Conservation (phyloP, 305 asterid genomes). For the Fraxinus albicans region DNA sequence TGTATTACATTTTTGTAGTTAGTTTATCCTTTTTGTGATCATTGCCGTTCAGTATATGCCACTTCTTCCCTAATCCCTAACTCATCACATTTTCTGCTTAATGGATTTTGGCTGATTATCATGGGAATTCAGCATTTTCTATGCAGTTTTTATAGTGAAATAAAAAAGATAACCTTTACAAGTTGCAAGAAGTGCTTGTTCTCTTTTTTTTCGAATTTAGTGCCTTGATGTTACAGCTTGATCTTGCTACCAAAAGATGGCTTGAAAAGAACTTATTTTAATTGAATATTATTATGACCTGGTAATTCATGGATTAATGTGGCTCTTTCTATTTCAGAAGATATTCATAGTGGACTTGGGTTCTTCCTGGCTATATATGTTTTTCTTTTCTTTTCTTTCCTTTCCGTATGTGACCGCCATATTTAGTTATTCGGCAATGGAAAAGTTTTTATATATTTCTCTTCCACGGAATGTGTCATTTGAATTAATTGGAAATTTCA, state of each 20-base stretch:
- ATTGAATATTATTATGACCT: background rate
- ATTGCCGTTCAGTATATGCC: background rate
- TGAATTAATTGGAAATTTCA: background rate
- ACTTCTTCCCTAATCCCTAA: background rate
- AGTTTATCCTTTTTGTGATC: constrained; percentile 3
- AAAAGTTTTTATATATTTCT: background rate
- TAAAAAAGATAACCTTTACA: background rate
- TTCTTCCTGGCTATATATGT: background rate
- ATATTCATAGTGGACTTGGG: background rate
- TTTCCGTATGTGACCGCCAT: background rate
- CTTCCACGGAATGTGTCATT: constrained; percentile 13
- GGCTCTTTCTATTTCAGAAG: background rate
- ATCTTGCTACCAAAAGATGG: background rate
- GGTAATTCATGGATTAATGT: background rate
- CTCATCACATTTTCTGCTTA: background rate
- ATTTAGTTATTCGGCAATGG: background rate
- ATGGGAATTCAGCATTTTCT: background rate
- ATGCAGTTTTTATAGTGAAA: background rate
- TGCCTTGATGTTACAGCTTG: constrained; percentile 2
- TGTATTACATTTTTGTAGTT: background rate
- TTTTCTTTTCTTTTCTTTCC: background rate
- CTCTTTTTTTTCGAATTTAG: background rate
- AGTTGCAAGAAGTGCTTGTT: background rate
- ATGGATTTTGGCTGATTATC: background rate
- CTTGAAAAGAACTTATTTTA: background rate